A percentile compares a stretch with the other conserved stretches of the same genome.
Conservation (phyloP, 2,329 filamentous ascomycete genomes). For the Bipolaris gigantea region DNA sequence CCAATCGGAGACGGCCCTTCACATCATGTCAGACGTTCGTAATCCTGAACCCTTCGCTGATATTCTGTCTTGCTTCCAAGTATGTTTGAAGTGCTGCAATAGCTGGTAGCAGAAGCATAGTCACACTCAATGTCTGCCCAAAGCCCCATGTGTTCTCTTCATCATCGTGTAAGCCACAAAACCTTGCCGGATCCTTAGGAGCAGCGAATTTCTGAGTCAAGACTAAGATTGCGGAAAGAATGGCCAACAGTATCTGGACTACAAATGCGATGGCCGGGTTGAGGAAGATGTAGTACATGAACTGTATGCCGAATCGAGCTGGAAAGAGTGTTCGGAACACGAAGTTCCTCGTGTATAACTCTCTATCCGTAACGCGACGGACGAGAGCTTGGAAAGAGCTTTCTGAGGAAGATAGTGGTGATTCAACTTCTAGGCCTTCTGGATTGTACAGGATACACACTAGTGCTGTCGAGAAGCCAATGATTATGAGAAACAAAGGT, state of each 20-base stretch:
- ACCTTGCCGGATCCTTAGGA: conserved; percentile 19
- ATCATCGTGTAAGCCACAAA: conserved; percentile 29
- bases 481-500: too few relatives aligned
- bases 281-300: conserved; percentile 30
- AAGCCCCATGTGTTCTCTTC: conserved; percentile 37
- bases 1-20: too few relatives aligned
- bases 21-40: not conserved
- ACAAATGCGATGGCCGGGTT: conserved; percentile 34
- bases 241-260: conserved; percentile 31
- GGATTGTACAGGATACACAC: too few relatives aligned
- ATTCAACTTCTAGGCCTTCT: too few relatives aligned
- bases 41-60: conserved; percentile 10
- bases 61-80: conserved; percentile 33
- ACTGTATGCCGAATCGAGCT: conserved; percentile 15
- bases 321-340: not conserved
- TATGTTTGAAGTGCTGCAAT: conserved; percentile 33
- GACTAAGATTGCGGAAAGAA: conserved; percentile 27
- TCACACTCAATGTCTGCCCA: conserved; percentile 36
- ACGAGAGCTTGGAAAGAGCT: too few relatives aligned
- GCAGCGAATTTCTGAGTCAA: conserved; percentile 34
- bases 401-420: too few relatives aligned
- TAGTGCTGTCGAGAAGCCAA: too few relatives aligned
- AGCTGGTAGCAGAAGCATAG: conserved; percentile 33
- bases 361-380: too few relatives aligned
- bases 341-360: too few relatives aligned